Evolutionary conservation across 805 yeast species (phyloP).

Genomic region (Wickerhamomyces queroliae): DNA sequence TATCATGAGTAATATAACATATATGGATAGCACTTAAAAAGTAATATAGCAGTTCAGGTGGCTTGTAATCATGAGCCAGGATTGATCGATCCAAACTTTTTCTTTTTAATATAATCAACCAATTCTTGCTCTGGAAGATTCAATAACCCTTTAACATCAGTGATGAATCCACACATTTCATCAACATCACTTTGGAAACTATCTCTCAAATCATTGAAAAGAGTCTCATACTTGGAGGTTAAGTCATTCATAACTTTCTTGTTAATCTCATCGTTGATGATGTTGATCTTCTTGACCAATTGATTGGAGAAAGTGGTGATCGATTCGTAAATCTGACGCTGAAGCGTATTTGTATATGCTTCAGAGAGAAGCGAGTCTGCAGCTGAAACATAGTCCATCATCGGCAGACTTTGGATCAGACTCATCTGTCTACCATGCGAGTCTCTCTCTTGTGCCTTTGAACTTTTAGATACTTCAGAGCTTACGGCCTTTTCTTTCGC

Average conservation of each 20-base stretch:
- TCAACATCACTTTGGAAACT: constrained; percentile 32
- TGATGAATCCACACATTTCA: constrained; percentile 28
- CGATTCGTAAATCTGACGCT: constrained; percentile 30
- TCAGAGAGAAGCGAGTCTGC: constrained; percentile 13
- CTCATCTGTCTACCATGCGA: constrained; percentile 3
- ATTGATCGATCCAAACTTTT: constrained; percentile 10
- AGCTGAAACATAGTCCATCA: constrained; percentile 3
- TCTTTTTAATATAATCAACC: constrained; percentile 21
- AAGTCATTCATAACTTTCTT: constrained; percentile 27
- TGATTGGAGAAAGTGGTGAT: constrained; percentile 29
- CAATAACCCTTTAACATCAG: constrained; percentile 29
- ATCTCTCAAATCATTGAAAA: constrained; percentile 26
- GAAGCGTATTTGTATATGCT: constrained; percentile 30
- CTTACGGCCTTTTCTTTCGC: not conserved
- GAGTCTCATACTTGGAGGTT: constrained; percentile 27
- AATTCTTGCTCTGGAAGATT: constrained; percentile 30
- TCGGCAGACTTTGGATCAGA: constrained; percentile 3
- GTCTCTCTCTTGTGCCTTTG: too few relatives aligned
- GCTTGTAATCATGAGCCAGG: not conserved
- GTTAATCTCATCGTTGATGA: constrained; percentile 32
- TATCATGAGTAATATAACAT: too few relatives aligned
- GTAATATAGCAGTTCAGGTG: too few relatives aligned
- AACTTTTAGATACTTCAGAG: too few relatives aligned
- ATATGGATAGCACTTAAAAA: too few relatives aligned
- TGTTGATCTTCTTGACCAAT: constrained; percentile 26